Evolutionary conservation across 129 eudicot genomes (phyloP).

Genomic region (Flaveria brownii): DNA sequence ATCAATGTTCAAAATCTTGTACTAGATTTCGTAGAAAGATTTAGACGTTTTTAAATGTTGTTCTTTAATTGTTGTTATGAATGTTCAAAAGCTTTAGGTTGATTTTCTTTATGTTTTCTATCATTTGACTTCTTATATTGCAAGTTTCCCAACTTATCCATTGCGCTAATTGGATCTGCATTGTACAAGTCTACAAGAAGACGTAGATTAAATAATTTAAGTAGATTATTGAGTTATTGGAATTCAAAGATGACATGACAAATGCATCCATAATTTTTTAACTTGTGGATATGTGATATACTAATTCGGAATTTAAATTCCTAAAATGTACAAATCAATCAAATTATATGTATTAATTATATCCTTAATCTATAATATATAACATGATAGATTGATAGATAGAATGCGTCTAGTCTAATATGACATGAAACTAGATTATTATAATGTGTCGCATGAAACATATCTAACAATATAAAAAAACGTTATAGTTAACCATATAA

Average conservation of each 20-base stretch:
- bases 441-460: background rate
- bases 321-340: too few species aligned
- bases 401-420: background rate
- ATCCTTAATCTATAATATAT: background rate
- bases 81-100: background rate
- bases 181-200: conserved; percentile 15
- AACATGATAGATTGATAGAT: background rate
- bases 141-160: background rate
- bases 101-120: background rate
- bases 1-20: too few species aligned
- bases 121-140: conserved; percentile 25
- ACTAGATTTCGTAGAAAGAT: background rate
- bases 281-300: too few species aligned
- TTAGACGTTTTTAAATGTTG: background rate
- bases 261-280: too few species aligned
- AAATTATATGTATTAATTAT: background rate
- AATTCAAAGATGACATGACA: too few species aligned
- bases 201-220: background rate
- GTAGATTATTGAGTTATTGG: background rate
- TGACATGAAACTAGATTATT: background rate
- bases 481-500: background rate
- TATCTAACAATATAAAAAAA: background rate
- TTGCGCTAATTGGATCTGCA: background rate
- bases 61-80: background rate
- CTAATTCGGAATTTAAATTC: too few species aligned